Evolutionary conservation across 345 rosid species (phyloP).

Genomic region (Acer negundo): DNA sequence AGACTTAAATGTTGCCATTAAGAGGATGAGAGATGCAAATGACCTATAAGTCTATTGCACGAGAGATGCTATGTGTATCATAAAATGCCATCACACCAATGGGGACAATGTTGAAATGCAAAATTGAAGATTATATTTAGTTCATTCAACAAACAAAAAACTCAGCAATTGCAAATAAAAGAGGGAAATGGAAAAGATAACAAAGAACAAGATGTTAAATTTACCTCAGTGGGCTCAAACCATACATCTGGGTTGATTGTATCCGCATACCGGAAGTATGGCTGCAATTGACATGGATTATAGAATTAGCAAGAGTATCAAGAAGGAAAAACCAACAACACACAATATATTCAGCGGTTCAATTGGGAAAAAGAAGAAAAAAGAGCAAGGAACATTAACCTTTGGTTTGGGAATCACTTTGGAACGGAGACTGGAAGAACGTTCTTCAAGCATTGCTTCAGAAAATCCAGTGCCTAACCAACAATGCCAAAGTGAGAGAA

Average conservation of each 20-base stretch:
- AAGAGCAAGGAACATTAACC: slow-evolving; percentile 43
- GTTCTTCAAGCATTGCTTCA: slow-evolving; percentile 82
- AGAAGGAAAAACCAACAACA: not conserved
- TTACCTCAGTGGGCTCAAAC: slow-evolving; percentile 94
- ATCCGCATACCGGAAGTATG: slow-evolving; percentile 74
- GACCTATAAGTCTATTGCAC: not conserved
- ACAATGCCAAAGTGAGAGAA: slow-evolving; percentile 9
- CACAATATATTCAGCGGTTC: not conserved
- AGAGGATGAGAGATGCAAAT: not conserved
- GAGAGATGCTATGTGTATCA: not conserved
- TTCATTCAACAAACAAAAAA: not conserved
- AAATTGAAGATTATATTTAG: not conserved
- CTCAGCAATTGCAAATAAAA: not conserved
- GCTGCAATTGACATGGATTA: slow-evolving; percentile 42
- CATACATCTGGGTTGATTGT: slow-evolving; percentile 83
- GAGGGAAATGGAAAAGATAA: not conserved
- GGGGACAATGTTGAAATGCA: not conserved
- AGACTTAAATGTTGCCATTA: not conserved
- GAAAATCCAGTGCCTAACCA: slow-evolving; percentile 84
- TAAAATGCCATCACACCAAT: not conserved
- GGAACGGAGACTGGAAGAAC: slow-evolving; percentile 77
- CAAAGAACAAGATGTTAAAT: not conserved
- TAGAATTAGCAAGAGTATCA: slow-evolving; percentile 12
- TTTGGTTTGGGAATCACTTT: slow-evolving; percentile 76
- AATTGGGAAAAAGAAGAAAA: not conserved